phyloP scores from a whole-genome alignment of 2,329 filamentous ascomycete genomes.

The Pseudomassariella vexata region DNA sequence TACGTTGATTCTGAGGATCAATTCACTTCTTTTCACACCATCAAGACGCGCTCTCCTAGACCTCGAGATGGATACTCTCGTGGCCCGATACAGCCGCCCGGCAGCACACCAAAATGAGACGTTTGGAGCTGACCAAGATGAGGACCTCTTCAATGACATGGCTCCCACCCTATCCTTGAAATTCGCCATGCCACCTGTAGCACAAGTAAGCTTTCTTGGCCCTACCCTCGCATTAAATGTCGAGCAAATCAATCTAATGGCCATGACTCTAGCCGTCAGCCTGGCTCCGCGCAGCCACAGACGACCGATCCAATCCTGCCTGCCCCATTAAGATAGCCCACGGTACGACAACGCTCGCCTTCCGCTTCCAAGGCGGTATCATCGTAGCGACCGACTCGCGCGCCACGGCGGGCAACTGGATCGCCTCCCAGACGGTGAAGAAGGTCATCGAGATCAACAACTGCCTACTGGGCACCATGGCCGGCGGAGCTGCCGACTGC shows the following conservation, averaged over 20 bases:
- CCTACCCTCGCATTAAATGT: conserved; percentile 2
- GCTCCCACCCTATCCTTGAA: conserved; percentile 78
- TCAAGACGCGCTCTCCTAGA: too few relatives aligned
- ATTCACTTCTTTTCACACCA: too few relatives aligned
- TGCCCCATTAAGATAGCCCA: conserved; percentile 99
- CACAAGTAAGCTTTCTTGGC: conserved; percentile 58
- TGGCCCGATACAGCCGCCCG: conserved; percentile 84
- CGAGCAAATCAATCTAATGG: too few relatives aligned
- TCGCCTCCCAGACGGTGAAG: conserved; percentile 98
- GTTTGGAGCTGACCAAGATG: conserved; percentile 65
- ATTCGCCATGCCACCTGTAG: conserved; percentile 90
- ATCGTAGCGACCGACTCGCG: conserved; percentile 97
- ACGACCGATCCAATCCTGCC: conserved; percentile 93
- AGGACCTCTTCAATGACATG: conserved; percentile 65
- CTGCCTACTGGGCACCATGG: conserved; percentile 93
- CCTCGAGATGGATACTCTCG: conserved; percentile 77
- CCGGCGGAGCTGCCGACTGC: conserved; percentile 96
- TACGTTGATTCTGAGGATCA: too few relatives aligned
- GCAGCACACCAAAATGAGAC: conserved; percentile 66
- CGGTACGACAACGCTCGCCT: conserved; percentile 95
- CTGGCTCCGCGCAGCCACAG: conserved; percentile 94
- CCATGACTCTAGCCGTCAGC: conserved; percentile 70
- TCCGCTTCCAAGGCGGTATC: conserved; percentile 97
- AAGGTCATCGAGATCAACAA: conserved; percentile 99
- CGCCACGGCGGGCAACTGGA: conserved; percentile 97